Conservation (phyloP, 257 asterid genomes). For the Solanum boliviense region DNA sequence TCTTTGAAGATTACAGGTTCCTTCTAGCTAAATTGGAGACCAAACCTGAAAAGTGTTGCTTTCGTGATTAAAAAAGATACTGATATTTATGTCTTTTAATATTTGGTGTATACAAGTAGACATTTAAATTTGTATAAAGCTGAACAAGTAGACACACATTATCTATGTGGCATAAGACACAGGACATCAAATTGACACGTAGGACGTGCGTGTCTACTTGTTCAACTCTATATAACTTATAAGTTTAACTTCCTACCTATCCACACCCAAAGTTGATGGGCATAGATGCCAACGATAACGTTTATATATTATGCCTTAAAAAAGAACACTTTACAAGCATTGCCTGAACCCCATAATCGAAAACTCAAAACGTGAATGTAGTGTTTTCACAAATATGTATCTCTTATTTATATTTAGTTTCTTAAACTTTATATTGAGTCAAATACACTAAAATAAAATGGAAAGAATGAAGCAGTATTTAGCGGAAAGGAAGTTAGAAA, state of each 20-base stretch:
- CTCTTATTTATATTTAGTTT: background rate
- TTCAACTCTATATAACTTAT: too few species aligned
- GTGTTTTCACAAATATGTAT: background rate
- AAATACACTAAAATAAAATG: background rate
- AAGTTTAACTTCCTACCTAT: too few species aligned
- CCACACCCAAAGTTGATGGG: fast-evolving
- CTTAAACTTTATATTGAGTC: background rate
- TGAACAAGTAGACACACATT: too few species aligned
- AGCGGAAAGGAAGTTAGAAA: background rate
- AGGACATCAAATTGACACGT: too few species aligned
- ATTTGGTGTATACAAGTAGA: too few species aligned
- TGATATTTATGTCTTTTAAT: too few species aligned
- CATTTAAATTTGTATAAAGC: too few species aligned
- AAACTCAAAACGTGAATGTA: background rate
- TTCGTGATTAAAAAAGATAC: background rate
- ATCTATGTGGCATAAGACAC: too few species aligned
- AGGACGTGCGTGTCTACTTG: too few species aligned
- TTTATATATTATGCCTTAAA: background rate
- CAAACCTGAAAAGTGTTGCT: too few species aligned
- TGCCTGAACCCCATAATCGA: background rate
- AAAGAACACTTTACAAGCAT: background rate
- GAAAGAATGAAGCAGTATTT: background rate
- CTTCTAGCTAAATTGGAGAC: background rate
- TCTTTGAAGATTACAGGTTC: background rate
- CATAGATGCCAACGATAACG: background rate